A percentile compares a stretch with the other conserved stretches of the same genome.
phyloP scores from a whole-genome alignment of 306 rosid genomes.

The Pyrus bretschneideri region DNA sequence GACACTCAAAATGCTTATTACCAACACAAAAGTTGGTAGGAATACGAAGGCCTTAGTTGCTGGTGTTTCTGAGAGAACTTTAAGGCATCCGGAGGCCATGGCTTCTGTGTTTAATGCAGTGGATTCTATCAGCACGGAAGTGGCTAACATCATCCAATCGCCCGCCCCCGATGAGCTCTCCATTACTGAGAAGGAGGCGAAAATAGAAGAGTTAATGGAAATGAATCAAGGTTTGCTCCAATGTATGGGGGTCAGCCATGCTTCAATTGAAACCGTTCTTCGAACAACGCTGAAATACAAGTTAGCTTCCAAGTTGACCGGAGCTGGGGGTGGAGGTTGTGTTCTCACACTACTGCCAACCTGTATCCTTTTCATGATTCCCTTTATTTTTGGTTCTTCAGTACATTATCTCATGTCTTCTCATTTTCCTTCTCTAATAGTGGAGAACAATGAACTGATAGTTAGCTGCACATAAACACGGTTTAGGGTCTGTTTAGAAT shows the following conservation, averaged over 20 bases:
- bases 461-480: background rate
- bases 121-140: slow-evolving; percentile 77
- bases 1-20: slow-evolving; percentile 88
- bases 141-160: slow-evolving; percentile 62
- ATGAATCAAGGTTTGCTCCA: slow-evolving; percentile 98
- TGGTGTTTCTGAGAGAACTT: slow-evolving; percentile 78
- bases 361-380: slow-evolving; percentile 57
- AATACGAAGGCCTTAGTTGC: slow-evolving; percentile 96
- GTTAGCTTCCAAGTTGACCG: slow-evolving; percentile 84
- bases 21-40: slow-evolving; percentile 88
- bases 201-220: slow-evolving; percentile 80
- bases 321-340: slow-evolving; percentile 99
- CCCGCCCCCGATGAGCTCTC: slow-evolving; percentile 46
- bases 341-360: slow-evolving; percentile 89
- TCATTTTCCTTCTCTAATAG: background rate
- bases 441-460: no score
- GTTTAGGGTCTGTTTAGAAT: no score
- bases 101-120: slow-evolving; percentile 73
- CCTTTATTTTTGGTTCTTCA: background rate
- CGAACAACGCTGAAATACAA: slow-evolving; percentile 77
- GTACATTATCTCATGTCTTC: background rate
- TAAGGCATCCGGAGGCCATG: slow-evolving; percentile 82
- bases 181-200: slow-evolving; percentile 65
- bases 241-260: slow-evolving; percentile 89
- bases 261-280: slow-evolving; percentile 80